Evolutionary conservation across 2,329 filamentous ascomycete species (phyloP).

Genomic region (Blastomyces silverae): DNA sequence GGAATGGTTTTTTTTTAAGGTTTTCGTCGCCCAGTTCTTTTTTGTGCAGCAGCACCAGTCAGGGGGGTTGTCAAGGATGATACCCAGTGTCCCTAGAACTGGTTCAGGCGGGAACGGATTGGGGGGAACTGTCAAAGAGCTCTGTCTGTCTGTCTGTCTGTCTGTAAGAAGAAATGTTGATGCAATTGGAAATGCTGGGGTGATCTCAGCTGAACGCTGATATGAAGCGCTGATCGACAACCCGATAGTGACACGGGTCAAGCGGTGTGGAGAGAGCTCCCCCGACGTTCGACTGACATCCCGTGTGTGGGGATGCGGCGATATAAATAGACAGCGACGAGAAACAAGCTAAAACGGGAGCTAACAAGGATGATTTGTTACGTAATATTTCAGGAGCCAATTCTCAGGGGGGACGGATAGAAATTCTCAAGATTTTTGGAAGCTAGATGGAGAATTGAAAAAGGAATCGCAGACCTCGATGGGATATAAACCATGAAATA

Average conservation of each 20-base stretch:
- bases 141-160: no score
- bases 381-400: not conserved
- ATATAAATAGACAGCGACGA: constrained; percentile 5
- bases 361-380: not conserved
- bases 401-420: no score
- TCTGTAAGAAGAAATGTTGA: not conserved
- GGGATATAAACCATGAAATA: not conserved
- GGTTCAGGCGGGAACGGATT: not conserved
- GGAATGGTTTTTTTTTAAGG: constrained; percentile 1
- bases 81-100: no score
- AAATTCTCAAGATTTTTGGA: not conserved
- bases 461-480: not conserved
- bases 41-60: no score
- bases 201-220: not conserved
- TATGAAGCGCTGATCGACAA: not conserved
- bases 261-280: constrained; percentile 2
- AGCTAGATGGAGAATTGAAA: not conserved
- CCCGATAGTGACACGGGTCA: not conserved
- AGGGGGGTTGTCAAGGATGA: no score
- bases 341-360: not conserved
- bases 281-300: not conserved
- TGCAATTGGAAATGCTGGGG: not conserved
- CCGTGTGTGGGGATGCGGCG: not conserved
- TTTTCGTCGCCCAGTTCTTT: not conserved
- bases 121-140: not conserved